Conservation (phyloP, 2,329 filamentous ascomycete genomes). For the Penicillium sp. region DNA sequence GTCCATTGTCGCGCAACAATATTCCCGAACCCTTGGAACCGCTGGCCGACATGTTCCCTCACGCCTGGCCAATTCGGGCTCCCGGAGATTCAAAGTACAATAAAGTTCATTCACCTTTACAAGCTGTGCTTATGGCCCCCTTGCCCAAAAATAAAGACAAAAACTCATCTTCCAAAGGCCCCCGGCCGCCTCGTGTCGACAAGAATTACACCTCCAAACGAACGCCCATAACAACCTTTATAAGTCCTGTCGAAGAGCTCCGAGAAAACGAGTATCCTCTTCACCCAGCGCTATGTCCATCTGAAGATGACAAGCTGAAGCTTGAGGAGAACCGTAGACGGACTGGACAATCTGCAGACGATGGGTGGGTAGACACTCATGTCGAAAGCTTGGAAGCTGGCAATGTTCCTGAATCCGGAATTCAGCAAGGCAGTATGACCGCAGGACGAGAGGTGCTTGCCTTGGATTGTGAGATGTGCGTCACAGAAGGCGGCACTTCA, state of each 20-base stretch:
- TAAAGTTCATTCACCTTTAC: conserved; percentile 84
- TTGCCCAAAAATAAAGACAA: conserved; percentile 72
- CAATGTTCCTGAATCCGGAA: conserved; percentile 68
- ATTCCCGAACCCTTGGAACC: conserved; percentile 61
- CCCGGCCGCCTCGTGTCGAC: conserved; percentile 66
- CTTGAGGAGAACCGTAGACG: conserved; percentile 59
- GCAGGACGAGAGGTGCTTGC: conserved; percentile 79
- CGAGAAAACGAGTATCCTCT: conserved; percentile 81
- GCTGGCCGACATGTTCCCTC: conserved; percentile 80
- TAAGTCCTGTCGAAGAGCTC: conserved; percentile 75
- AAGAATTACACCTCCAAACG: conserved; percentile 74
- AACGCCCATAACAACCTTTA: conserved; percentile 79
- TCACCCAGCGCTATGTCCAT: conserved; percentile 75
- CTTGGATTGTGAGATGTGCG: conserved; percentile 97
- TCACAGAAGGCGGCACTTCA: conserved; percentile 77
- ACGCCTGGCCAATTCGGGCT: conserved; percentile 87
- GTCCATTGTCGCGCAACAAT: conserved; percentile 33
- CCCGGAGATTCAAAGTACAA: conserved; percentile 82
- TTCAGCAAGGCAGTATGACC: conserved; percentile 81
- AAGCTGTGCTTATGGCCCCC: conserved; percentile 79
- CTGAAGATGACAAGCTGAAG: conserved; percentile 60
- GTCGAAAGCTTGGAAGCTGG: conserved; percentile 72
- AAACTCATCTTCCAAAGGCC: conserved; percentile 56
- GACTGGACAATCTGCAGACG: conserved; percentile 52
- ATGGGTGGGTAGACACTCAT: conserved; percentile 83